Conservation (phyloP, 805 yeast genomes). For the Sungouiella thailandica region DNA sequence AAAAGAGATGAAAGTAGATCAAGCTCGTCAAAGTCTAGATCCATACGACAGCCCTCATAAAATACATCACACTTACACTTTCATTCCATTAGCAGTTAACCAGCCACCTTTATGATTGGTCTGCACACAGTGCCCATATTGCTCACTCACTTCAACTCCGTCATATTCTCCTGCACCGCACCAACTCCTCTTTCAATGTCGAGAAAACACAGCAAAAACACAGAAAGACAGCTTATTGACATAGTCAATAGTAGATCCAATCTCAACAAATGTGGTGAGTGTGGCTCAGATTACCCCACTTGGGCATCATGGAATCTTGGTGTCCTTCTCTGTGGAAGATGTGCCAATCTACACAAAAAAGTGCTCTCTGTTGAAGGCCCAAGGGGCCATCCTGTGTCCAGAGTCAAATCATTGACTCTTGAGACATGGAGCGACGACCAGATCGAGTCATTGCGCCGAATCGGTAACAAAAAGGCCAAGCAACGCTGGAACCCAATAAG, state of each 20-base stretch:
- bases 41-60: too few relatives aligned
- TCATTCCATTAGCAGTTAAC: too few relatives aligned
- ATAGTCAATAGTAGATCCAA: conserved; percentile 57
- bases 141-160: neutral
- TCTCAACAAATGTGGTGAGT: conserved; percentile 74
- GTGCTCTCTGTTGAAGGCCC: conserved; percentile 40
- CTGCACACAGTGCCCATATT: too few relatives aligned
- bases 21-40: too few relatives aligned
- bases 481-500: conserved; percentile 63
- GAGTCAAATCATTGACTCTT: conserved; percentile 66
- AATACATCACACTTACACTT: too few relatives aligned
- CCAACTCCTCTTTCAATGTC: conserved; percentile 17
- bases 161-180: neutral
- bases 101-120: too few relatives aligned
- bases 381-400: conserved; percentile 43
- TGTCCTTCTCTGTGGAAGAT: conserved; percentile 74
- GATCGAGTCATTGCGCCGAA: conserved; percentile 36
- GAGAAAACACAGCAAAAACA: conserved; percentile 37
- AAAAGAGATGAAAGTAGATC: too few relatives aligned
- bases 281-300: conserved; percentile 64
- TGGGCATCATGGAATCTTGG: conserved; percentile 52
- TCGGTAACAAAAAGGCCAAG: conserved; percentile 62
- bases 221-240: conserved; percentile 51
- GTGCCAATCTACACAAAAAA: conserved; percentile 73
- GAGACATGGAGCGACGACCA: conserved; percentile 66